Conservation (phyloP, 2,329 filamentous ascomycete species). For the Claviceps arundinis region DNA sequence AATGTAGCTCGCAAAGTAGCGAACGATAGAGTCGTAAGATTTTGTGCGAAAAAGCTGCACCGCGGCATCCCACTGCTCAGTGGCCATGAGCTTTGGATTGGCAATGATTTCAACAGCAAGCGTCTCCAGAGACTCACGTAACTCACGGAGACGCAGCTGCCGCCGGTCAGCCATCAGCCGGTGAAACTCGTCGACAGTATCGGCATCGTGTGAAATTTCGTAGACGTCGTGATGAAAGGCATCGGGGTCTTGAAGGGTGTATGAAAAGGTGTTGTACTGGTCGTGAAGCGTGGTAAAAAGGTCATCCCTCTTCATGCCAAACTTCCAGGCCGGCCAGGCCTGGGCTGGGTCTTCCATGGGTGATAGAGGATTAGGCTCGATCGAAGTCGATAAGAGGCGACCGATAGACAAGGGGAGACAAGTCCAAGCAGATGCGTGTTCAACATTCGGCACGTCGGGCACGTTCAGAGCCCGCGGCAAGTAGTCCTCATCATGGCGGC, state of each 20-base stretch:
- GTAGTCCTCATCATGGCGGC: slow-evolving; percentile 11
- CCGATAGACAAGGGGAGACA: not conserved
- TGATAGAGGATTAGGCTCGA: not conserved
- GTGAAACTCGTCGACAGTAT: slow-evolving; percentile 40
- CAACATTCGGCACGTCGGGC: slow-evolving; percentile 4
- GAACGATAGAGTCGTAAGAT: slow-evolving; percentile 46
- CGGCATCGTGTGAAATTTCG: slow-evolving; percentile 40
- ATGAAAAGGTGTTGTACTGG: slow-evolving; percentile 45
- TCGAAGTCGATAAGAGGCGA: not conserved
- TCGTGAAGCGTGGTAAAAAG: slow-evolving; percentile 45
- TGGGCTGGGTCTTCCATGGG: slow-evolving; percentile 41
- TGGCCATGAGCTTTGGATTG: slow-evolving; percentile 44
- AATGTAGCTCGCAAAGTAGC: slow-evolving; percentile 46
- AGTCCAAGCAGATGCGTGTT: slow-evolving; percentile 1
- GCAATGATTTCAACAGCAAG: slow-evolving; percentile 48
- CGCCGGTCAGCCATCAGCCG: slow-evolving; percentile 39
- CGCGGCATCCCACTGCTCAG: slow-evolving; percentile 44
- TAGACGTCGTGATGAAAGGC: slow-evolving; percentile 49
- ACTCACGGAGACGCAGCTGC: slow-evolving; percentile 38
- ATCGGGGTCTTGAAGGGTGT: slow-evolving; percentile 43
- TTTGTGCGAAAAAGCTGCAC: slow-evolving; percentile 45
- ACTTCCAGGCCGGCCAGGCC: slow-evolving; percentile 49
- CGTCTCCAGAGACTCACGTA: slow-evolving; percentile 42
- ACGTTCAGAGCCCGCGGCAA: slow-evolving; percentile 4
- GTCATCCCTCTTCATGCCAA: slow-evolving; percentile 46